Evolutionary conservation across 2,329 filamentous ascomycete genomes (phyloP).

Genomic region (Annulohypoxylon truncatum): DNA sequence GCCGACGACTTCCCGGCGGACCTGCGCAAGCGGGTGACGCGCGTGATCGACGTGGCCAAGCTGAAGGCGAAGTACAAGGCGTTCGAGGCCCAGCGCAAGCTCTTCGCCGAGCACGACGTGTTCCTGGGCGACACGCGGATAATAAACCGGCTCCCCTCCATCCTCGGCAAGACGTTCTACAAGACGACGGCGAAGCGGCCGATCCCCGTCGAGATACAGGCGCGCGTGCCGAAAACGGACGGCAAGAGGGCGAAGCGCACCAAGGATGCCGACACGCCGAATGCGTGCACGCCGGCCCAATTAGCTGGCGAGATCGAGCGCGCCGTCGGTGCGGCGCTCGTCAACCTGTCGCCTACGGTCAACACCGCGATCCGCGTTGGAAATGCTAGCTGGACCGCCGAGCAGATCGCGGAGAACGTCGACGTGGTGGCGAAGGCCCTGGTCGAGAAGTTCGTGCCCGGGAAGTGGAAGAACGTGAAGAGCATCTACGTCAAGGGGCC

Average conservation of each 20-base stretch:
- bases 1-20: conserved; percentile 76
- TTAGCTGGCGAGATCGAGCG: conserved; percentile 85
- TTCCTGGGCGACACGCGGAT: conserved; percentile 95
- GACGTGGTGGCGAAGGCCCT: conserved; percentile 75
- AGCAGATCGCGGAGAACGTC: conserved; percentile 85
- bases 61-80: conserved; percentile 84
- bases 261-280: conserved; percentile 57
- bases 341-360: conserved; percentile 81
- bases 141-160: conserved; percentile 75
- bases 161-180: conserved; percentile 94
- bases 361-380: conserved; percentile 86
- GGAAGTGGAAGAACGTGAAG: conserved; percentile 88
- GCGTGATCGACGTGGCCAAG: conserved; percentile 85
- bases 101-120: conserved; percentile 87
- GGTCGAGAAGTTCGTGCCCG: conserved; percentile 82
- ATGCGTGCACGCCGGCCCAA: conserved; percentile 68
- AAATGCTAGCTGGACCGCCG: conserved; percentile 76
- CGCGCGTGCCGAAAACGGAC: conserved; percentile 70
- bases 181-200: conserved; percentile 84
- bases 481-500: conserved; percentile 91
- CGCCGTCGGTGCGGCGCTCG: conserved; percentile 79
- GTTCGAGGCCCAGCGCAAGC: conserved; percentile 87
- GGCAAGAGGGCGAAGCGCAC: conserved; percentile 68
- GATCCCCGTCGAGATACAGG: conserved; percentile 79
- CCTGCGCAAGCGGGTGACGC: conserved; percentile 74